A percentile compares a stretch with the other conserved stretches of the same genome.
Evolutionary conservation across 2,329 filamentous ascomycete genomes (phyloP).

Genomic region (Fusarium cyanostomum): DNA sequence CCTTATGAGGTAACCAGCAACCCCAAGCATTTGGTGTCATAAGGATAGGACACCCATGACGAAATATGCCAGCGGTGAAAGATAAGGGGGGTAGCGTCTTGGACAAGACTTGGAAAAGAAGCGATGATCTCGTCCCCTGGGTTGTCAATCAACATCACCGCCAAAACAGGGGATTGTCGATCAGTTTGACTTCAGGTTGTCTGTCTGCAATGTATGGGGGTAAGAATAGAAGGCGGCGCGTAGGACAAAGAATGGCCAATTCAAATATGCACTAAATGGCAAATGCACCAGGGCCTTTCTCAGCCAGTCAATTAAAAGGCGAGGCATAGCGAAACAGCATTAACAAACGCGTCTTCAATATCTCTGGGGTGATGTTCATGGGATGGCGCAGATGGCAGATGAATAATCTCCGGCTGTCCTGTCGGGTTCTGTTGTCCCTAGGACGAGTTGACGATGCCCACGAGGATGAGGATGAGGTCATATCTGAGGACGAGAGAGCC

Average conservation of each 20-base stretch:
- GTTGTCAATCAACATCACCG: conserved; percentile 20
- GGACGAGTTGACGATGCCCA: not conserved
- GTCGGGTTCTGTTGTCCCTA: not conserved
- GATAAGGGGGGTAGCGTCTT: conserved; percentile 21
- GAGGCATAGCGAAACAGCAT: not conserved
- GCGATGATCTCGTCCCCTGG: conserved; percentile 12
- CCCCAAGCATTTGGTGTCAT: conserved; percentile 20
- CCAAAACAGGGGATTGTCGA: conserved; percentile 22
- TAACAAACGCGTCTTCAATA: not conserved
- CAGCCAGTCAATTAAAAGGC: not conserved
- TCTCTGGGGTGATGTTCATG: conserved; percentile 23
- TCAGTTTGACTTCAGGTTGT: conserved; percentile 21
- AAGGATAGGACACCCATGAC: conserved; percentile 23
- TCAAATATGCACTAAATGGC: not conserved
- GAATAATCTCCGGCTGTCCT: not conserved
- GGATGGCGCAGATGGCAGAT: not conserved
- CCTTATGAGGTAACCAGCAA: conserved; percentile 9
- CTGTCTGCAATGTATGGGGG: not conserved
- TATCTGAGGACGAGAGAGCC: conserved; percentile 1
- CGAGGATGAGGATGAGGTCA: not conserved
- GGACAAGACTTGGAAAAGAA: conserved; percentile 13
- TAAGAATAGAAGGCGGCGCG: conserved; percentile 1
- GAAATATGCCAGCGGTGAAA: conserved; percentile 31
- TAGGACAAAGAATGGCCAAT: not conserved
- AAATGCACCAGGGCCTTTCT: not conserved